Evolutionary conservation across 139 green algal genomes (phyloP).

Genomic region (Coccomyxa sp.): DNA sequence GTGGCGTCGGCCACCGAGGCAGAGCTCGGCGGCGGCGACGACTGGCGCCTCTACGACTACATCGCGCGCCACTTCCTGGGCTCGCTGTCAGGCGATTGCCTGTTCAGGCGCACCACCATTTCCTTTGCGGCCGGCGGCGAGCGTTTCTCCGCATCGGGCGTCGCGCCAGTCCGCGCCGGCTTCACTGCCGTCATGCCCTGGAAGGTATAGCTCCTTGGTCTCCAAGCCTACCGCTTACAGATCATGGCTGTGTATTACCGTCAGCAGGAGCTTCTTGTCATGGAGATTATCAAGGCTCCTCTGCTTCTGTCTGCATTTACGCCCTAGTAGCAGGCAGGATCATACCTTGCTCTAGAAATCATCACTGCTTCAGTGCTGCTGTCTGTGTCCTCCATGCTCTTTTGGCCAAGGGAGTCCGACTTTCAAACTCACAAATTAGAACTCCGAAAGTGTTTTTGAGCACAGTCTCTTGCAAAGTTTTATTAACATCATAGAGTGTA

Average conservation of each 20-base stretch:
- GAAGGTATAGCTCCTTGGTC: conserved; percentile 29
- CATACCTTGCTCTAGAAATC: no score
- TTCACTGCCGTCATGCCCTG: conserved; percentile 84
- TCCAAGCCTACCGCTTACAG: no score
- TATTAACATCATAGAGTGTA: neutral
- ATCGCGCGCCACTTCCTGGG: conserved; percentile 79
- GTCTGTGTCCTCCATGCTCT: no score
- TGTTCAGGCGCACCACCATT: conserved; percentile 46
- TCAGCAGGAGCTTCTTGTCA: no score
- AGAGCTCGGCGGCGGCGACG: conserved; percentile 71
- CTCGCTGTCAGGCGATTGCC: conserved; percentile 60
- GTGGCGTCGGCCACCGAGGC: conserved; percentile 56
- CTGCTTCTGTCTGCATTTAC: no score
- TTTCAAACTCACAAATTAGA: no score
- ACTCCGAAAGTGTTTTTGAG: no score
- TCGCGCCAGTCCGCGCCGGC: conserved; percentile 42
- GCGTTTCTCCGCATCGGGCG: conserved; percentile 50
- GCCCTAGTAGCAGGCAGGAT: no score
- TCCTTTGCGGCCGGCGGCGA: conserved; percentile 52
- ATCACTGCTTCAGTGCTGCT: no score
- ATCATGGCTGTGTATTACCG: no score
- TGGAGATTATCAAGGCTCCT: no score
- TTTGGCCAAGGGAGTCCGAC: no score
- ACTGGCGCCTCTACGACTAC: conserved; percentile 88
- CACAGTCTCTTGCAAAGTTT: neutral